phyloP scores from a whole-genome alignment of 139 green algal genomes.

The Micractinium conductrix region DNA sequence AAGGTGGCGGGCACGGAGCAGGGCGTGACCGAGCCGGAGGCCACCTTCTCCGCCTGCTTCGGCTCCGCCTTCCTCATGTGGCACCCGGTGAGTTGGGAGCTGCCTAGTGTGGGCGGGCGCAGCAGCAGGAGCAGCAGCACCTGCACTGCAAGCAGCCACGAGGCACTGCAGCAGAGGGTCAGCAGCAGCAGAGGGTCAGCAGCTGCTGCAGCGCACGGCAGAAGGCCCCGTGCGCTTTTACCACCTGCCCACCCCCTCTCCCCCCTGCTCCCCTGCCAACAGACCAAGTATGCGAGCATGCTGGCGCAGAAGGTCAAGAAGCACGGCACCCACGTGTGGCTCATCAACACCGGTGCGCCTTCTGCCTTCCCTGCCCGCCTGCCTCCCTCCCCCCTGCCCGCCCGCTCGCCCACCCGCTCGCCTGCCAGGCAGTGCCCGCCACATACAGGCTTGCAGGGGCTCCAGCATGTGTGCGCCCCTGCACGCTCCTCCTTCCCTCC shows the following conservation, averaged over 20 bases:
- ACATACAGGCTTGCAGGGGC: too few species aligned
- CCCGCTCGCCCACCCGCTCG: too few species aligned
- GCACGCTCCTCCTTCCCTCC: too few species aligned
- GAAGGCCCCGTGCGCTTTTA: not conserved
- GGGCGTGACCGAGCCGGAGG: slow-evolving; percentile 93
- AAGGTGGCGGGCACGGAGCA: slow-evolving; percentile 97
- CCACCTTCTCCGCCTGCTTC: slow-evolving; percentile 93
- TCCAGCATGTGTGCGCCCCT: too few species aligned
- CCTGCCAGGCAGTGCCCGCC: too few species aligned
- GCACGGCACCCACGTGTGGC: slow-evolving; percentile 83
- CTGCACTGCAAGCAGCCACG: too few species aligned
- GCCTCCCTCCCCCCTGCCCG: not conserved
- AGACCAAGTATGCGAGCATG: slow-evolving; percentile 86
- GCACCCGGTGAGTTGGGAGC: slow-evolving; percentile 70
- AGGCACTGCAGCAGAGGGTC: too few species aligned
- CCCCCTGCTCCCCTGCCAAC: not conserved
- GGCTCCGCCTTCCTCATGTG: slow-evolving; percentile 83
- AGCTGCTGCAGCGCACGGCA: too few species aligned
- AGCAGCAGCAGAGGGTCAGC: too few species aligned
- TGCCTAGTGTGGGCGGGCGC: too few species aligned
- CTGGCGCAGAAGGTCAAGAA: slow-evolving; percentile 87
- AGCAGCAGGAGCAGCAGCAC: too few species aligned
- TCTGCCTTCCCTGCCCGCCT: not conserved
- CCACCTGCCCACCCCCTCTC: not conserved
- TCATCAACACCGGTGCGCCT: slow-evolving; percentile 89